phyloP scores from a whole-genome alignment of 495 filamentous ascomycete species.

The Mytilinidion resinicola region DNA sequence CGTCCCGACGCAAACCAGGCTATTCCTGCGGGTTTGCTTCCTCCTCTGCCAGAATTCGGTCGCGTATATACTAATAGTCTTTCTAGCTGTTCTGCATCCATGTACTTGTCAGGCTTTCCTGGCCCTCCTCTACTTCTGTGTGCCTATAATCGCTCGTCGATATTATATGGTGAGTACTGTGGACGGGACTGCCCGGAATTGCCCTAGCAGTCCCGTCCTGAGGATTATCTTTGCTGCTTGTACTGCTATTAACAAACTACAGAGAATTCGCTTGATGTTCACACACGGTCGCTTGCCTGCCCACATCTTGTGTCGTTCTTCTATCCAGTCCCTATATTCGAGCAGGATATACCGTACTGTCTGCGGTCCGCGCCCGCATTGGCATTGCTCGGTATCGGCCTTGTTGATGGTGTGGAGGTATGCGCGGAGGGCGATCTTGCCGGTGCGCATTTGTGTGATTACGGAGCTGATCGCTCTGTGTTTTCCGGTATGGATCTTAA shows the following conservation, averaged over 20 bases:
- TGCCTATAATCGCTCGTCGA: too few species aligned
- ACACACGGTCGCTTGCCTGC: conserved; percentile 19
- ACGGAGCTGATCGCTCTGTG: conserved; percentile 31
- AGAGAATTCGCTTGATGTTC: conserved; percentile 20
- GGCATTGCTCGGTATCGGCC: conserved; percentile 29
- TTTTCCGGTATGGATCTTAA: conserved; percentile 14
- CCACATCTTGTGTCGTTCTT: conserved; percentile 29
- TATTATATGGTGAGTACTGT: too few species aligned
- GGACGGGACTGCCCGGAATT: neutral
- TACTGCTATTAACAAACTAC: conserved; percentile 29
- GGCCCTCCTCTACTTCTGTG: neutral
- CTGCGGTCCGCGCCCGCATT: conserved; percentile 27
- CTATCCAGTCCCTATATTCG: conserved; percentile 29
- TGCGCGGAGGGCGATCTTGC: conserved; percentile 30
- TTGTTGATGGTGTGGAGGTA: conserved; percentile 35
- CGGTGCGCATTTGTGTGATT: conserved; percentile 34
- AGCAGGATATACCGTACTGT: conserved; percentile 34
- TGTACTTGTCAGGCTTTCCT: neutral
- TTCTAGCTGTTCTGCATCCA: conserved; percentile 5
- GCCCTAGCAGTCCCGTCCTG: conserved; percentile 28
- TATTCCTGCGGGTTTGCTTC: conserved; percentile 1
- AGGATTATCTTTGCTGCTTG: conserved; percentile 32
- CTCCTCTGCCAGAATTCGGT: neutral
- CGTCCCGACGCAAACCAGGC: neutral
- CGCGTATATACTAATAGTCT: neutral